Evolutionary conservation across 805 yeast species (phyloP).

Genomic region (Soucietia sequanensis): DNA sequence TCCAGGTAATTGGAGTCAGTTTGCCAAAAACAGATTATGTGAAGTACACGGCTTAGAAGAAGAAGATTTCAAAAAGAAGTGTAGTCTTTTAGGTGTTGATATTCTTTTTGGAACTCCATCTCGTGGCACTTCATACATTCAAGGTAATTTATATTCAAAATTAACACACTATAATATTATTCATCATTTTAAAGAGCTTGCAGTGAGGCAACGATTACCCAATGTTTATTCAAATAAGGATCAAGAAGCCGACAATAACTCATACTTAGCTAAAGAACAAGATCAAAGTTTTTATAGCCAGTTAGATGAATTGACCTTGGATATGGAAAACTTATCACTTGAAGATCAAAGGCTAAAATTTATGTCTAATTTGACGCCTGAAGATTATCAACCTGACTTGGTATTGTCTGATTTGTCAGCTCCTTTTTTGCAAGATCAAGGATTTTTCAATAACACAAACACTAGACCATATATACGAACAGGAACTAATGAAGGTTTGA

Average conservation of each 20-base stretch:
- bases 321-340: conserved; percentile 1
- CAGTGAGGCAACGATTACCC: conserved; percentile 17
- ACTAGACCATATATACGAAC: conserved; percentile 34
- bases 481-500: conserved; percentile 23
- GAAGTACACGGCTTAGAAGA: conserved; percentile 25
- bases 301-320: conserved; percentile 1
- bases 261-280: conserved; percentile 30
- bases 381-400: conserved; percentile 33
- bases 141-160: conserved; percentile 80
- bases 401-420: conserved; percentile 34
- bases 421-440: conserved; percentile 34
- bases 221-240: conserved; percentile 1
- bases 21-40: conserved; percentile 25
- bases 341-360: neutral
- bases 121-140: conserved; percentile 71
- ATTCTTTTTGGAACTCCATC: conserved; percentile 80
- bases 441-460: conserved; percentile 36
- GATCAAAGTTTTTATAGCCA: conserved; percentile 20
- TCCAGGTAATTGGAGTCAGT: conserved; percentile 43
- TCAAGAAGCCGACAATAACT: conserved; percentile 7
- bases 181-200: conserved; percentile 28
- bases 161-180: conserved; percentile 23
- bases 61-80: conserved; percentile 24
- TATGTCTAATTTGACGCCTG: neutral
- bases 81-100: conserved; percentile 45